These are phyloP conservation scores for Globisporangium alternatum DNA, from an alignment of 352 stramenopile genomes.

Conservation along the genomic window DNA sequence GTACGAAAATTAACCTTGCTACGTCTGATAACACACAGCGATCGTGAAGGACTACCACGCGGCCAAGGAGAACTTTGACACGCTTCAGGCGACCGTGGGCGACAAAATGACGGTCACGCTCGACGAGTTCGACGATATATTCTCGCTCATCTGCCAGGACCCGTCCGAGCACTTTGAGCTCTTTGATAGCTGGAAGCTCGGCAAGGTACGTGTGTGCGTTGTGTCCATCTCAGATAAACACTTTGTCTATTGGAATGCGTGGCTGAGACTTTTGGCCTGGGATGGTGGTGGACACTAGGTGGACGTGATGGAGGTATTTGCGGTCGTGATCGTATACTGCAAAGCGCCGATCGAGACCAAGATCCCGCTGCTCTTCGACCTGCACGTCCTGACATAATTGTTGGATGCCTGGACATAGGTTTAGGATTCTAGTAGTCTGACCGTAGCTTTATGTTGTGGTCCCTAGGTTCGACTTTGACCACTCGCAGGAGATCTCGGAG, in stretches of 20 bases:
- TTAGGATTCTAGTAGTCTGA: no score
- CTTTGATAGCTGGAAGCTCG: conserved; percentile 57
- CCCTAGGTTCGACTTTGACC: conserved; percentile 71
- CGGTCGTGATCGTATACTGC: conserved; percentile 74
- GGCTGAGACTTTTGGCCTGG: background rate
- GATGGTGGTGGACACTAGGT: conserved; percentile 28
- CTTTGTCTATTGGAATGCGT: background rate
- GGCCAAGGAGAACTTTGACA: conserved; percentile 62
- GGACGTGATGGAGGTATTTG: conserved; percentile 73
- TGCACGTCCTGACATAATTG: conserved; percentile 24
- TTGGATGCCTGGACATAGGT: no score
- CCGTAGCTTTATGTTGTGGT: no score
- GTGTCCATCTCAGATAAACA: background rate
- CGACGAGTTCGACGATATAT: conserved; percentile 78
- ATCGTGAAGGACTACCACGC: conserved; percentile 39
- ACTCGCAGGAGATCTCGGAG: conserved; percentile 65
- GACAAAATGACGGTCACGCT: conserved; percentile 77
- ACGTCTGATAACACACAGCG: conserved; percentile 11
- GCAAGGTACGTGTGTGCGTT: conserved; percentile 32
- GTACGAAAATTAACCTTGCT: background rate
- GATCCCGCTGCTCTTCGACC: conserved; percentile 64
- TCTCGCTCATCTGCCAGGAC: conserved; percentile 73
- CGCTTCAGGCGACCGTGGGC: conserved; percentile 53
- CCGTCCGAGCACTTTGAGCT: conserved; percentile 64
- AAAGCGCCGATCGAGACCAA: conserved; percentile 62